Evolutionary conservation across 31 red algal species (phyloP), one percentile per base, ranked within the genome.

Genomic region (Asparagopsis taxiformis): DNA sequence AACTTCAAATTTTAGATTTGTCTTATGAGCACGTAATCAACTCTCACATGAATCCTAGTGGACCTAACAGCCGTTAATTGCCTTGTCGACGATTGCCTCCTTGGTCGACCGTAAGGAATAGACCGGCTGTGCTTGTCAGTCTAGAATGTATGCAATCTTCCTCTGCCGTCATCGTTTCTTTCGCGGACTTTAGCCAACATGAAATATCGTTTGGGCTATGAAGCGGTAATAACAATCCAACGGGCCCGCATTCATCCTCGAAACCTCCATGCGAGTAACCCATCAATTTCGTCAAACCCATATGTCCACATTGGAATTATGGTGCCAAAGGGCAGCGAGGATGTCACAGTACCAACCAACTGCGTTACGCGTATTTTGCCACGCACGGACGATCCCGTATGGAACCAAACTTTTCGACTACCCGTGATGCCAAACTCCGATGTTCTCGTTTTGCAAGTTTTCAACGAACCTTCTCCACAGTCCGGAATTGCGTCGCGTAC

Each of bases 401-500:
- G 75, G 75, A 80, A 80, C 26, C 61, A 80, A 55, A 80, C 59
- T 15, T 80, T 80, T 32, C 28, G 50, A 8, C 62, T 80, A 33
- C 48, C 61, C 62, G 75, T 80, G 21, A 54, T 54, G 59, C 75
- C 59, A 9, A 36, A 51, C 62, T 65, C 60, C 8, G 75, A 80
- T 62, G 75, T 66, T 3, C 39, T 80, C 1, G 75, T 80, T 0
- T 28, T 80, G 5, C 60, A 66, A 35, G 62, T 80, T 32, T 80
- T 72, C 24, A 50, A 72, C 68, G 49, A 57, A 6, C 68, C 49
- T 15, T 54, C 50, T 23, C 33, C 50, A 0, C 3, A 21, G 31
- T 21, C n/a, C n/a, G n/a, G n/a, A n/a, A n/a, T n/a, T n/a, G n/a
- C n/a, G n/a, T n/a, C n/a, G n/a, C n/a, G n/a, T n/a, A n/a, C n/a